A percentile compares a stretch with the other conserved stretches of the same genome.
phyloP scores from a whole-genome alignment of 306 rosid species.

The Gynostemma pentaphyllum region DNA sequence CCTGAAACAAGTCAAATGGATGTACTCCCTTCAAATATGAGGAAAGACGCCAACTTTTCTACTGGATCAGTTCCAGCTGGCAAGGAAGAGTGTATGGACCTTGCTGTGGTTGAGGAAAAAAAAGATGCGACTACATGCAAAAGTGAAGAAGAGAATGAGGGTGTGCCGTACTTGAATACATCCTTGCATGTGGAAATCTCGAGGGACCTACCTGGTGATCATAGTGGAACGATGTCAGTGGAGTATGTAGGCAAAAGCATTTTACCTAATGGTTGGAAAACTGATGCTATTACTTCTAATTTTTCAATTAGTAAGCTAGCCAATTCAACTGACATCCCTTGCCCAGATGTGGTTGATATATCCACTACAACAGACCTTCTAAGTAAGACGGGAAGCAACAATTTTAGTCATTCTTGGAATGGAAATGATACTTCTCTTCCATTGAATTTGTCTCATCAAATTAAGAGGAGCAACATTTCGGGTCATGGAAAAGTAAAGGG shows the following conservation, averaged over 20 bases:
- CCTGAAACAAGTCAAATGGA: slow-evolving; percentile 23
- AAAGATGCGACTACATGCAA: slow-evolving; percentile 11
- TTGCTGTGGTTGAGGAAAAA: slow-evolving; percentile 22
- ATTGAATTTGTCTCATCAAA: slow-evolving; percentile 29
- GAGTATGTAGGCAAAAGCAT: slow-evolving; percentile 12
- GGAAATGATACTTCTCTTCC: slow-evolving; percentile 20
- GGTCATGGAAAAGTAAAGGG: slow-evolving; percentile 29
- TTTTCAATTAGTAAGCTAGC: slow-evolving; percentile 29
- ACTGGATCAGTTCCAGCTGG: slow-evolving; percentile 15
- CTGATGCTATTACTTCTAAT: slow-evolving; percentile 16
- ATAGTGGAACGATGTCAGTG: slow-evolving; percentile 5
- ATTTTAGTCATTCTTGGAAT: slow-evolving; percentile 18
- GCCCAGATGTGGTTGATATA: slow-evolving; percentile 25
- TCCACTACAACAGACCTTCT: slow-evolving; percentile 17
- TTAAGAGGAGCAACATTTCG: slow-evolving; percentile 25
- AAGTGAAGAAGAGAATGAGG: slow-evolving; percentile 15
- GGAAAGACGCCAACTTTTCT: slow-evolving; percentile 20
- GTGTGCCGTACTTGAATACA: slow-evolving; percentile 21
- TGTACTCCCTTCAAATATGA: slow-evolving; percentile 14
- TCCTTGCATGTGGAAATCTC: slow-evolving; percentile 13
- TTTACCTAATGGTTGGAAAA: slow-evolving; percentile 26
- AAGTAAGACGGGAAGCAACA: slow-evolving; percentile 25
- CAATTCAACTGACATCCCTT: slow-evolving; percentile 16
- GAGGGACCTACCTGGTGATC: slow-evolving; percentile 19
- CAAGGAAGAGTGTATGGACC: slow-evolving; percentile 17